Evolutionary conservation across 2,329 filamentous ascomycete genomes (phyloP).

Genomic region (Amauroascus verrucosus): DNA sequence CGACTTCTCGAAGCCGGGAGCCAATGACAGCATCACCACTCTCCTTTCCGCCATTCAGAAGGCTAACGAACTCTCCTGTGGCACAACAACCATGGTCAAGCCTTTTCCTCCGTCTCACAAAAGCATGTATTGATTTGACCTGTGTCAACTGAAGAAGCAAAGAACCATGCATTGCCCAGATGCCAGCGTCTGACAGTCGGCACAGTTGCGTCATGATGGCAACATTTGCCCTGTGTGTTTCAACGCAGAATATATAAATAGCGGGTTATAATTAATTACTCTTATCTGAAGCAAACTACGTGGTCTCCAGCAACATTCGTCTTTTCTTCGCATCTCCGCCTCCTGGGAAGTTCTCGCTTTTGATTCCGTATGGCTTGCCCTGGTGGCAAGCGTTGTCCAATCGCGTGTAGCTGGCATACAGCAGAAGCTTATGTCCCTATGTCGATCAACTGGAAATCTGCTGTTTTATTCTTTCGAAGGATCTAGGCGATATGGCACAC

Average conservation of each 20-base stretch:
- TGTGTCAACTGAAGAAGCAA: background rate
- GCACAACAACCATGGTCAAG: constrained; percentile 7
- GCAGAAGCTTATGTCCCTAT: background rate
- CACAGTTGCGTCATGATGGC: background rate
- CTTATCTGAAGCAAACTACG: too few species aligned
- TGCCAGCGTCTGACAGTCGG: constrained; percentile 3
- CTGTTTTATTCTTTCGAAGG: too few species aligned
- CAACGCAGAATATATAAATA: too few species aligned
- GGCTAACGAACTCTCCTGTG: background rate
- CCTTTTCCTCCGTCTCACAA: constrained; percentile 8
- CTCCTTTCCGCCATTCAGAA: background rate
- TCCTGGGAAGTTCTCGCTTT: too few species aligned
- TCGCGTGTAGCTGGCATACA: background rate
- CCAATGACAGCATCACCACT: background rate
- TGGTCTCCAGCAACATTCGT: too few species aligned
- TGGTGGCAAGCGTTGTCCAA: background rate
- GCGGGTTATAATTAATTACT: too few species aligned
- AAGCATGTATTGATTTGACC: background rate
- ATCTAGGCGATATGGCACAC: too few species aligned
- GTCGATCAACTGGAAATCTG: background rate
- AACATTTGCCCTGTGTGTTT: background rate
- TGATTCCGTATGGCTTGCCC: background rate
- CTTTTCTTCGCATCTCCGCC: too few species aligned
- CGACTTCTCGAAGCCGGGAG: too few species aligned
- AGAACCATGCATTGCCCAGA: constrained; percentile 5